Conservation (phyloP, 2,329 filamentous ascomycete genomes). For the Fusarium chuoi region DNA sequence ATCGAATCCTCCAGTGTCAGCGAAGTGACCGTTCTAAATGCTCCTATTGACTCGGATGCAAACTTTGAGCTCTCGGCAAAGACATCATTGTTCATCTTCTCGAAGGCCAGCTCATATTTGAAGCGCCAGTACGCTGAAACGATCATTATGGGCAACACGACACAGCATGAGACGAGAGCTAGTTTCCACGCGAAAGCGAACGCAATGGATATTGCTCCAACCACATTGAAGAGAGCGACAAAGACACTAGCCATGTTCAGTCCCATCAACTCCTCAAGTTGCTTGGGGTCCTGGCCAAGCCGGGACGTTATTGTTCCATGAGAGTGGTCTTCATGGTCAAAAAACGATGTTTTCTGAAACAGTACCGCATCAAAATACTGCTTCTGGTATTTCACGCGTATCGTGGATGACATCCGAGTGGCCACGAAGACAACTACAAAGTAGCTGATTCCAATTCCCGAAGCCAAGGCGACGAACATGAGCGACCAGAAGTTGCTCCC, state of each 20-base stretch:
- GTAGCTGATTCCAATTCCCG: conserved; percentile 63
- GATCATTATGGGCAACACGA: conserved; percentile 64
- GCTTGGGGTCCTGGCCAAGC: conserved; percentile 65
- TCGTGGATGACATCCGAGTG: conserved; percentile 58
- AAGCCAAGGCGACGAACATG: conserved; percentile 72
- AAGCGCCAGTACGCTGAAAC: conserved; percentile 62
- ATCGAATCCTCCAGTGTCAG: conserved; percentile 77
- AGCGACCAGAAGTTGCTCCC: conserved; percentile 70
- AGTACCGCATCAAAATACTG: conserved; percentile 71
- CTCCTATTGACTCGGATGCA: conserved; percentile 77
- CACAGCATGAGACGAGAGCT: conserved; percentile 72
- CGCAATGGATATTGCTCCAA: conserved; percentile 72
- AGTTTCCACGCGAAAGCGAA: conserved; percentile 84
- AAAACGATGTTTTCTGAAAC: conserved; percentile 68
- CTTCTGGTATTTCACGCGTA: conserved; percentile 65
- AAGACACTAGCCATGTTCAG: conserved; percentile 71
- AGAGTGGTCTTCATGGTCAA: conserved; percentile 69
- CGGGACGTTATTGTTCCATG: conserved; percentile 69
- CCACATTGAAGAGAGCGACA: conserved; percentile 72
- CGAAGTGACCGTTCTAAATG: conserved; percentile 77
- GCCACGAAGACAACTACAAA: conserved; percentile 54
- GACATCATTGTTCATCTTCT: conserved; percentile 73
- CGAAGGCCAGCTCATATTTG: conserved; percentile 72
- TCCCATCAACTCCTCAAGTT: conserved; percentile 71
- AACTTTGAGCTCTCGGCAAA: conserved; percentile 80